Conservation (phyloP, 139 green algal genomes). For the Coelastrella sp. region DNA sequence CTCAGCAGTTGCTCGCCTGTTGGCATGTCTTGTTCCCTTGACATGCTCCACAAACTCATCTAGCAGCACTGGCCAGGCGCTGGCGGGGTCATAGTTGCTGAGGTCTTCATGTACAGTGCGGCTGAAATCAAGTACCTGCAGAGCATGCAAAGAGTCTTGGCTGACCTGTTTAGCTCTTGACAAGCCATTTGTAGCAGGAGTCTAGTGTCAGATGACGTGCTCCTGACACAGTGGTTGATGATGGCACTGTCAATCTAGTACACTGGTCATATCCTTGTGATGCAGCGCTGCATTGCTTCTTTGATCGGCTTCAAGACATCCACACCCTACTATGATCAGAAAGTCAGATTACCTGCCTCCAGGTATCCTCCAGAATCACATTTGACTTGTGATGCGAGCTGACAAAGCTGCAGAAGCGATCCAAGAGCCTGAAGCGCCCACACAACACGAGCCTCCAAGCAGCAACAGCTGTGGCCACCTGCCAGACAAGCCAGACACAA, state of each 20-base stretch:
- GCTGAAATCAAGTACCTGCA: conserved; percentile 81
- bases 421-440: conserved; percentile 77
- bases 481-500: neutral
- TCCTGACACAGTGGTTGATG: no score
- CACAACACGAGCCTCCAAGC: conserved; percentile 70
- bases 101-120: conserved; percentile 77
- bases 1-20: conserved; percentile 1
- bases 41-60: conserved; percentile 79
- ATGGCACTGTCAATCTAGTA: no score
- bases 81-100: conserved; percentile 77
- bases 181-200: no score
- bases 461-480: conserved; percentile 60
- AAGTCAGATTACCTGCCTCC: conserved; percentile 81
- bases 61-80: conserved; percentile 71
- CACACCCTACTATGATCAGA: no score
- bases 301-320: no score
- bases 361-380: conserved; percentile 80
- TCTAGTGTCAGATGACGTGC: no score
- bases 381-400: neutral
- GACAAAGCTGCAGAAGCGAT: conserved; percentile 71
- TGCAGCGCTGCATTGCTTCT: no score
- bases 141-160: neutral
- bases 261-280: no score
- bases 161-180: no score
- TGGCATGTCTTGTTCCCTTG: neutral